phyloP scores from a whole-genome alignment of 148 eudicot genomes.

The Linanthus parryae region DNA sequence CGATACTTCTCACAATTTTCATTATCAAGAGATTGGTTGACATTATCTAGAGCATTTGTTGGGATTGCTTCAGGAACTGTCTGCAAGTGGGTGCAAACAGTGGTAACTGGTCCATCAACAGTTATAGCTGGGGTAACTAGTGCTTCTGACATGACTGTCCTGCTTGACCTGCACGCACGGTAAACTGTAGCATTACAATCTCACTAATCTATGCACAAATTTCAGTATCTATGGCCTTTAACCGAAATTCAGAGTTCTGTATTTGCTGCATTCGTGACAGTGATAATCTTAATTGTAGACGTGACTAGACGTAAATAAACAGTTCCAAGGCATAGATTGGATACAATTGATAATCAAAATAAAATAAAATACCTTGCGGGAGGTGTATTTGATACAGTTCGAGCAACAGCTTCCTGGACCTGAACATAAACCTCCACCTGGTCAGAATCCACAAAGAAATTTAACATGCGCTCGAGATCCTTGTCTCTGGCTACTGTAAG shows the following conservation, averaged over 20 bases:
- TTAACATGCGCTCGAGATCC: constrained; percentile 73
- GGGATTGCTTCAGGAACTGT: constrained; percentile 17
- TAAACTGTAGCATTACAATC: too few relatives aligned
- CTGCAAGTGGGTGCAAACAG: constrained; percentile 26
- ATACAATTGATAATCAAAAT: too few relatives aligned
- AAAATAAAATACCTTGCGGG: constrained; percentile 67
- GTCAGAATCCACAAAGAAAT: constrained; percentile 43
- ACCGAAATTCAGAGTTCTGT: too few relatives aligned
- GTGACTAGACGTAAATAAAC: too few relatives aligned
- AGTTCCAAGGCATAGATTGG: too few relatives aligned
- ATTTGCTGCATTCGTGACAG: too few relatives aligned
- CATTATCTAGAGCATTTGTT: neutral
- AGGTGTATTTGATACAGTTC: constrained; percentile 33
- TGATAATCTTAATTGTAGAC: too few relatives aligned
- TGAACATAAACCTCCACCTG: constrained; percentile 58
- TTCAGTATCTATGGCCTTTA: too few relatives aligned
- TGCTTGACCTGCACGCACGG: constrained; percentile 45
- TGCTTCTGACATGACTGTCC: constrained; percentile 51
- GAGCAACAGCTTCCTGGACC: constrained; percentile 37
- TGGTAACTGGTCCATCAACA: constrained; percentile 17
- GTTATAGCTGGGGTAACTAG: constrained; percentile 24
- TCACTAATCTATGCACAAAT: too few relatives aligned
- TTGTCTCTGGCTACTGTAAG: constrained; percentile 68
- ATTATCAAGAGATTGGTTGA: neutral
- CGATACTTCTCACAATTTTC: constrained; percentile 15